Percentiles rank a stretch among this genome's conserved stretches.
These are phyloP conservation scores for Coccomyxa sp. DNA, from an alignment of 139 green algal genomes.

Conservation along the genomic window DNA sequence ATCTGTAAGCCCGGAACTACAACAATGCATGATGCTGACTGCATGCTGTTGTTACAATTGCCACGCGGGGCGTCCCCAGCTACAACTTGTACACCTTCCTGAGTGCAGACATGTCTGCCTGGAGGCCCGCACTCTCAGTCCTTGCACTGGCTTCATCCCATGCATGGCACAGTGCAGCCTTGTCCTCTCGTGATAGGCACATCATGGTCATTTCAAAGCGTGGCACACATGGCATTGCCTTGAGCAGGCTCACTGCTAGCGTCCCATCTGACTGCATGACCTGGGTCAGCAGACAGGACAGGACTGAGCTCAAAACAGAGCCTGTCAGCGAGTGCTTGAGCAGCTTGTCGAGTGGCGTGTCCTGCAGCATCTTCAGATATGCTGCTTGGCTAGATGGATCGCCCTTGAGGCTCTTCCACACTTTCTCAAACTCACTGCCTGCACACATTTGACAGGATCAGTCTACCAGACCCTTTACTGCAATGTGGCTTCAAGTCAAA, in stretches of 20 bases:
- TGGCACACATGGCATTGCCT: neutral
- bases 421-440: slow-evolving; percentile 63
- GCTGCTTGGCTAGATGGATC: slow-evolving; percentile 36
- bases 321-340: slow-evolving; percentile 57
- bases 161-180: too few species aligned
- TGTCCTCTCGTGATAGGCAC: neutral
- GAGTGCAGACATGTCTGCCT: too few species aligned
- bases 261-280: neutral
- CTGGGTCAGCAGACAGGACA: slow-evolving; percentile 24
- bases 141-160: too few species aligned
- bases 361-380: slow-evolving; percentile 45
- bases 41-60: too few species aligned
- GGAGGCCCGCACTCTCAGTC: too few species aligned
- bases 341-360: slow-evolving; percentile 38
- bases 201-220: neutral
- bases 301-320: slow-evolving; percentile 24
- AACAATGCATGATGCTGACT: too few species aligned
- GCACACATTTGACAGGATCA: neutral
- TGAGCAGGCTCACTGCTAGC: neutral
- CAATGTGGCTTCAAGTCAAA: too few species aligned
- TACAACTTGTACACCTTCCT: neutral
- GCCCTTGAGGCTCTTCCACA: slow-evolving; percentile 48
- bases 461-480: too few species aligned
- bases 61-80: neutral
- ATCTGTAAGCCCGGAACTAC: too few species aligned